Evolutionary conservation across 805 yeast genomes (phyloP), one percentile per base, ranked within the genome.

Genomic region (Candida corydali): DNA sequence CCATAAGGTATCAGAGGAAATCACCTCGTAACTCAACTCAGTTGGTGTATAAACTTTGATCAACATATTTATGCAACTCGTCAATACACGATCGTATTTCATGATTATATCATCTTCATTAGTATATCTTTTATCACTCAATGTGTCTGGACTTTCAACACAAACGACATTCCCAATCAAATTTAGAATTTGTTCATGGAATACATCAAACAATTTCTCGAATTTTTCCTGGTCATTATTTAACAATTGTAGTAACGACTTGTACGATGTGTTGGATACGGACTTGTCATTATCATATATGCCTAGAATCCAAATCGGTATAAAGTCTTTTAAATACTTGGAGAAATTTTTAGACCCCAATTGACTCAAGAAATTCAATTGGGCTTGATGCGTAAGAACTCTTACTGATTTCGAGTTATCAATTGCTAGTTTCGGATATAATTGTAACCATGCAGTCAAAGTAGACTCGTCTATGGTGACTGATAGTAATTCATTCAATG

Each of bases 291-390:
- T 51, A 49, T 91, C 98, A 51, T 69, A 82, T 2, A 71, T 50
- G 0, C 95, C 95, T 18, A 77, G 67, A 4, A 89, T 49, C 79
- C 95, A 78, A 1, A 82, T 60, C 0, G 95, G 93, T 6, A 86
- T 67, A 0, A 84, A 70, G 45, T 83, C 82, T 41, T 78, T 79
- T 43, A 91, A 63, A 54, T 81, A 82, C 45, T 77, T 83, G 17
- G 80, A 64, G 38, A 76, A 76, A 27, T 62, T 60, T 46, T 80
- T 86, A 4, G 69, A 66, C 5, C 71, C 73, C 26, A 84, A 77
- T 26, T 78, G 64, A 16, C 46, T 42, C 36, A 65, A 50, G 27
- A 57, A 55, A 12, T 52, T 55, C 1, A 82, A 74, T 34, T 88
- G 88, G 3, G 80, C 65, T 40, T 73, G 76, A 51, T 87, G 95